phyloP scores from a whole-genome alignment of 2,329 filamentous ascomycete species.

The Gyromitra esculenta region DNA sequence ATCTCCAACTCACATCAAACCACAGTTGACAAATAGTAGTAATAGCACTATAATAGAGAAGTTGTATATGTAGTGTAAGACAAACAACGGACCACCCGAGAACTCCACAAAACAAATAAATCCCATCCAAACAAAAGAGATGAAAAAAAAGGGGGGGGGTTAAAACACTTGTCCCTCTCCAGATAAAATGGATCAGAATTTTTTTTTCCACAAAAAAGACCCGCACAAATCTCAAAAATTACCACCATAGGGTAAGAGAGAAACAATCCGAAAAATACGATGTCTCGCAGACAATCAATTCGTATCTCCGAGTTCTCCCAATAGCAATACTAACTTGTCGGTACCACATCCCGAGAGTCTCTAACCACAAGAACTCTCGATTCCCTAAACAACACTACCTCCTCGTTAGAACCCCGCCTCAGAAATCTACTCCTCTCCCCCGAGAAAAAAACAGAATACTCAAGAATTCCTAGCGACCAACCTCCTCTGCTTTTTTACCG shows the following conservation, averaged over 20 bases:
- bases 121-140: slow-evolving; percentile 25
- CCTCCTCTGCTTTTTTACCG: slow-evolving; percentile 55
- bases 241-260: neutral
- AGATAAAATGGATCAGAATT: neutral
- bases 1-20: neutral
- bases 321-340: slow-evolving; percentile 12
- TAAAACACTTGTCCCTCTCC: neutral
- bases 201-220: neutral
- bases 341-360: slow-evolving; percentile 15
- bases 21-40: neutral
- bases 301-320: neutral
- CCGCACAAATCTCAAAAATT: slow-evolving; percentile 4
- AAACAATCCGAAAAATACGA: slow-evolving; percentile 1
- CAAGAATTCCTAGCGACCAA: slow-evolving; percentile 56
- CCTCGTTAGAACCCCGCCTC: slow-evolving; percentile 26
- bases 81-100: slow-evolving; percentile 17
- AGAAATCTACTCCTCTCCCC: slow-evolving; percentile 12
- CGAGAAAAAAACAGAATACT: slow-evolving; percentile 34
- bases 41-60: slow-evolving; percentile 13
- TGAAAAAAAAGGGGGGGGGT: neutral
- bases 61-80: slow-evolving; percentile 3
- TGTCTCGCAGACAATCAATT: neutral
- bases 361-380: slow-evolving; percentile 16
- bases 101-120: slow-evolving; percentile 36
- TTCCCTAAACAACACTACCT: slow-evolving; percentile 31